These are phyloP conservation scores for Schizophyllum commune DNA, from an alignment of 1,284 basidiomycete genomes.

Conservation along the genomic window DNA sequence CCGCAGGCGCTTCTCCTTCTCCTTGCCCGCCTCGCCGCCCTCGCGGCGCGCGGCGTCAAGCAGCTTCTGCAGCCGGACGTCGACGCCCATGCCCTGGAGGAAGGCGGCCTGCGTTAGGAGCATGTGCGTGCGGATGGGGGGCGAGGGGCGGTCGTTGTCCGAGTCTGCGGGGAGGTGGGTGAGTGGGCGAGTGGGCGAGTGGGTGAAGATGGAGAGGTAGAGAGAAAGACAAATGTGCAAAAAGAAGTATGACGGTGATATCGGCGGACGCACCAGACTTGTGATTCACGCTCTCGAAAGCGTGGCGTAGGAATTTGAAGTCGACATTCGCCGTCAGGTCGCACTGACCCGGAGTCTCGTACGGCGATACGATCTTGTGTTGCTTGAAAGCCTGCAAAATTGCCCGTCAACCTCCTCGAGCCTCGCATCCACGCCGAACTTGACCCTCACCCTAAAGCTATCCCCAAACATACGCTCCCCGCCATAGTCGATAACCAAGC, in stretches of 20 bases:
- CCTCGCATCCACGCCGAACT: too few species aligned
- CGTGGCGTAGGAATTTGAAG: slow-evolving; percentile 70
- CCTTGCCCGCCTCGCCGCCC: not conserved
- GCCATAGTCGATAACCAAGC: slow-evolving; percentile 90
- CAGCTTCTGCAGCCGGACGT: slow-evolving; percentile 51
- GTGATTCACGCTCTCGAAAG: slow-evolving; percentile 48
- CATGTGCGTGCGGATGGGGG: slow-evolving; percentile 43
- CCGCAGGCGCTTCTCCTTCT: not conserved
- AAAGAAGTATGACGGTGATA: not conserved
- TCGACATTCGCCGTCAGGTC: slow-evolving; percentile 97
- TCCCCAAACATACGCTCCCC: slow-evolving; percentile 61
- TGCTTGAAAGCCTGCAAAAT: slow-evolving; percentile 74
- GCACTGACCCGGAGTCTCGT: slow-evolving; percentile 78
- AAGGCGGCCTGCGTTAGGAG: slow-evolving; percentile 68
- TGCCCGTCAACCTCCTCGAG: too few species aligned
- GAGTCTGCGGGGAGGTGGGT: not conserved
- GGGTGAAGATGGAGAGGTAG: slow-evolving; percentile 1
- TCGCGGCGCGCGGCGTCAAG: not conserved
- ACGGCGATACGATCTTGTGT: slow-evolving; percentile 83
- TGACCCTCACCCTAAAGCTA: slow-evolving; percentile 84
- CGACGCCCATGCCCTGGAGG: slow-evolving; percentile 63
- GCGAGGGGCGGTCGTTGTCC: slow-evolving; percentile 10
- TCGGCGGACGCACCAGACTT: slow-evolving; percentile 31
- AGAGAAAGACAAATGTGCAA: not conserved
- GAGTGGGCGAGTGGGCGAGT: not conserved